Percentiles rank a stretch among this genome's conserved stretches.
Evolutionary conservation across 441 rosid species (phyloP).

Genomic region (Populus tomentosa): DNA sequence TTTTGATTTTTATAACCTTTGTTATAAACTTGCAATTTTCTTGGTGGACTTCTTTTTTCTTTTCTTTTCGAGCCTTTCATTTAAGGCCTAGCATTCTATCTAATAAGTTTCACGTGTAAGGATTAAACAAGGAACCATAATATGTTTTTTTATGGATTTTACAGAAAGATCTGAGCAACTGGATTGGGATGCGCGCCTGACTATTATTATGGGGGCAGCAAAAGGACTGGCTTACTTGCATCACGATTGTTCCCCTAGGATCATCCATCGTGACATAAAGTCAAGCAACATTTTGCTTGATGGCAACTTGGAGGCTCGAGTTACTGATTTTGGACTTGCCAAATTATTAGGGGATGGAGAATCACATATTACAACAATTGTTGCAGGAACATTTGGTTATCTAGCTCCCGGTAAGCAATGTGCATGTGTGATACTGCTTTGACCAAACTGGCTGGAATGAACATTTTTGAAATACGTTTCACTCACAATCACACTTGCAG

Average conservation of each 20-base stretch:
- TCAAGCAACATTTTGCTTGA: constrained; percentile 81
- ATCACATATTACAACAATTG: constrained; percentile 96
- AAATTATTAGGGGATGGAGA: constrained; percentile 78
- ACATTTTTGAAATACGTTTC: background rate
- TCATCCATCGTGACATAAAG: constrained; percentile 97
- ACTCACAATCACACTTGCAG: background rate
- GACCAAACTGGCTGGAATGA: background rate
- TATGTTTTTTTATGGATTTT: constrained; percentile 16
- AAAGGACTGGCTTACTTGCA: constrained; percentile 96
- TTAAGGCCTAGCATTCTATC: background rate
- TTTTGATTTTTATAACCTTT: background rate
- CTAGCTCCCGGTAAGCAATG: constrained; percentile 83
- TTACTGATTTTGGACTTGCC: too few species aligned
- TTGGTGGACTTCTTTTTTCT: background rate
- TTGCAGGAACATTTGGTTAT: constrained; percentile 98
- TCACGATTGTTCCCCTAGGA: constrained; percentile 98
- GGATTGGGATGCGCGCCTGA: constrained; percentile 95
- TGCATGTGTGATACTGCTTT: constrained; percentile 3
- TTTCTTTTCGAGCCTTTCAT: background rate
- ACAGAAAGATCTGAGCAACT: constrained; percentile 86
- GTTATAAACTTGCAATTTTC: background rate
- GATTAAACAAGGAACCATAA: background rate
- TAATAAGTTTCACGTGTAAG: background rate
- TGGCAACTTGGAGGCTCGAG: too few species aligned
- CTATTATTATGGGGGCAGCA: constrained; percentile 92